phyloP scores from a whole-genome alignment of 176 grass and related monocot species.

The Dendrocalamus sinicus region DNA sequence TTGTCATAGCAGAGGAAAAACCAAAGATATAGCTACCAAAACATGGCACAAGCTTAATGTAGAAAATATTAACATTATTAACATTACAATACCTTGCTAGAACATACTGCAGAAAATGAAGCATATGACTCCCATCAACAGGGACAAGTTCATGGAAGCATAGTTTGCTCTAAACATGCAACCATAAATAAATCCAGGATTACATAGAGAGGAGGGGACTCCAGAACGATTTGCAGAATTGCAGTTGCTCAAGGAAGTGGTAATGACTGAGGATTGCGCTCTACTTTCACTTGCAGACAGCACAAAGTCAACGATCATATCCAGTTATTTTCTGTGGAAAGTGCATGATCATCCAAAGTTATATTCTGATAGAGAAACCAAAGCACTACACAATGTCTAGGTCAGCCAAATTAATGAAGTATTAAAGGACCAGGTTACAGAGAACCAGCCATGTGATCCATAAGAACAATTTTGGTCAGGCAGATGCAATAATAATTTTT shows the following conservation, averaged over 20 bases:
- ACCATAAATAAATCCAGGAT: neutral
- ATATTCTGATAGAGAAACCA: neutral
- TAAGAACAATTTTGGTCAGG: neutral
- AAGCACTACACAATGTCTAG: neutral
- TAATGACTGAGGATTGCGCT: neutral
- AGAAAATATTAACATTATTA: neutral
- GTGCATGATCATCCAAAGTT: neutral
- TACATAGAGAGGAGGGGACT: slow-evolving; percentile 29
- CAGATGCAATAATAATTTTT: neutral
- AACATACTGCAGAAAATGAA: slow-evolving; percentile 22
- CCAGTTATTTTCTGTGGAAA: slow-evolving; percentile 11
- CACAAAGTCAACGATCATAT: slow-evolving; percentile 13
- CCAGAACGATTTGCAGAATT: slow-evolving; percentile 1
- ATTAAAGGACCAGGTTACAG: neutral
- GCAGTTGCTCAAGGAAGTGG: neutral
- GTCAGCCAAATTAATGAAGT: neutral
- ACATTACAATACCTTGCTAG: neutral
- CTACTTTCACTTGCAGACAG: slow-evolving; percentile 36
- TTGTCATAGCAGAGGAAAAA: neutral
- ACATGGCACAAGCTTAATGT: neutral
- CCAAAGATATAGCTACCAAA: neutral
- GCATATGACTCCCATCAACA: slow-evolving; percentile 21
- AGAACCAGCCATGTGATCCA: neutral
- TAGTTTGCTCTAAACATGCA: neutral
- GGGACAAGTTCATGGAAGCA: slow-evolving; percentile 8